Evolutionary conservation across 1,284 basidiomycete species (phyloP), one percentile per base, ranked within the genome.

Genomic region (Singerocomus inundabilis): DNA sequence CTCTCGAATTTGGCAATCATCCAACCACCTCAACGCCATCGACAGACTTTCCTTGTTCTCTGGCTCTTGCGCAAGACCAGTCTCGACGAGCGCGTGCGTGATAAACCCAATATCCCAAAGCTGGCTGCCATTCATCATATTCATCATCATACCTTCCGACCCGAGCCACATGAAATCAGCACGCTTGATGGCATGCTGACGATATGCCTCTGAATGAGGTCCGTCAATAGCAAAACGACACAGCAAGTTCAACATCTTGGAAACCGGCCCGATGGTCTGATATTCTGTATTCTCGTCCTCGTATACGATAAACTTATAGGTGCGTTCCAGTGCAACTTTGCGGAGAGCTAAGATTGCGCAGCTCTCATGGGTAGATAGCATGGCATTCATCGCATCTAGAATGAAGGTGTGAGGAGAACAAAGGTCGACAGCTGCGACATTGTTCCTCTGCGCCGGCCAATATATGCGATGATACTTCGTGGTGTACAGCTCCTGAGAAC

Each of bases 91-190:
- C 25, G 94, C 96, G 73, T 99, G 96, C 1, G 88, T 82, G 59
- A 96, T 91, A 70, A 99, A 99, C 3, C 82, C 84, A 29, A 88
- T 80, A 69, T 99, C 95, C 96, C 95, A 98, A n/a, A 94, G 74
- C 70, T 96, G 93, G 58, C 81, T 85, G 16, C 92, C 92, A 62
- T 98, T 98, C 51, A 95, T 98, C 24, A 96, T 96, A 57, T 84
- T 87, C 88, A 97, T 93, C 84, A 93, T 89, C 83, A 98, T 84
- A 5, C 96, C 96, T 54, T 97, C 89, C 24, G 76, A 72, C 2
- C 86, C 80, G 55, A 98, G 72, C 96, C 97, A 99, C 79, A 98
- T 82, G 70, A 99, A 98, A 67, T 99, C 96, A 30, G 82, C 79
- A 6, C 94, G 80, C 61, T 84, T 88, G 43, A 79, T 73, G 49